These are phyloP conservation scores for Rhodosporidiobolus sp. DNA, from an alignment of 768 basidiomycete species.

Conservation along the genomic window DNA sequence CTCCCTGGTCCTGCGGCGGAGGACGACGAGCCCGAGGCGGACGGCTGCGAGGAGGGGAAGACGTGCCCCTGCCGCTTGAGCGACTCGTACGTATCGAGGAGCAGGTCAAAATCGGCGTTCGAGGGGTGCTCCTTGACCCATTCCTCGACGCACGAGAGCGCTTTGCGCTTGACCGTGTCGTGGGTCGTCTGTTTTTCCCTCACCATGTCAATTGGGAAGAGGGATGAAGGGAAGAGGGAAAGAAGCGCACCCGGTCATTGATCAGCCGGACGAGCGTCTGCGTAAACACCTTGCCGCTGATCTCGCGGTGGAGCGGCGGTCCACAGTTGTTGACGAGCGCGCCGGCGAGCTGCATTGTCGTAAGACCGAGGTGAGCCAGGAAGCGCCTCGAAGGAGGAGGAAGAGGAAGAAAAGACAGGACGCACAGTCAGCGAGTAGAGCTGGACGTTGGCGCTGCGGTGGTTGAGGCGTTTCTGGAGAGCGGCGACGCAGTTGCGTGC, in stretches of 20 bases:
- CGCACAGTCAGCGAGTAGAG: slow-evolving; percentile 74
- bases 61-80: slow-evolving; percentile 75
- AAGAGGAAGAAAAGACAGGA: neutral
- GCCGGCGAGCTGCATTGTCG: slow-evolving; percentile 67
- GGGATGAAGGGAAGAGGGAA: neutral
- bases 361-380: no score
- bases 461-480: slow-evolving; percentile 81
- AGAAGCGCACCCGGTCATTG: slow-evolving; percentile 67
- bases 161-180: slow-evolving; percentile 78
- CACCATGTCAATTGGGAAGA: neutral
- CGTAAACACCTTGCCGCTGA: slow-evolving; percentile 86
- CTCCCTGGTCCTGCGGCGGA: slow-evolving; percentile 56
- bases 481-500: slow-evolving; percentile 81
- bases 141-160: slow-evolving; percentile 66
- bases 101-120: slow-evolving; percentile 75
- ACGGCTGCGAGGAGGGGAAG: neutral
- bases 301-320: slow-evolving; percentile 73
- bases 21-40: neutral
- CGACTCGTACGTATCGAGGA: slow-evolving; percentile 81
- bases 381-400: no score
- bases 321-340: slow-evolving; percentile 88
- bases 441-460: slow-evolving; percentile 95
- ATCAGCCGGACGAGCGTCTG: slow-evolving; percentile 80
- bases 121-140: slow-evolving; percentile 84
- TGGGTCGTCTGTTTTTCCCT: slow-evolving; percentile 92